Conservation (phyloP, 1,284 basidiomycete genomes). For the Sporisorium reilianum region DNA sequence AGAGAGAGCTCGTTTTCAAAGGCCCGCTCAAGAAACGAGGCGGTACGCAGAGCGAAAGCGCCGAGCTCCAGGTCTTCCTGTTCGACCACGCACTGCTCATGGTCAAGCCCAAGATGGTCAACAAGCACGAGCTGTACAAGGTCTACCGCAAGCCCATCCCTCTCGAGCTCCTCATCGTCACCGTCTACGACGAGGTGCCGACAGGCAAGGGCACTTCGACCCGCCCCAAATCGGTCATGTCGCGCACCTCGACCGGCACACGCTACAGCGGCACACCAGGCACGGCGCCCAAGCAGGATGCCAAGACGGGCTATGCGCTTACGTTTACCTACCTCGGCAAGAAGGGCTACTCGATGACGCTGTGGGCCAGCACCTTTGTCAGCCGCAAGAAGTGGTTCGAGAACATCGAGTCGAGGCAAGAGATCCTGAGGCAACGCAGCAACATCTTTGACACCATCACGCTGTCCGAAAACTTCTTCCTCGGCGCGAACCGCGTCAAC, state of each 20-base stretch:
- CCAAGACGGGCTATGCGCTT: conserved; percentile 89
- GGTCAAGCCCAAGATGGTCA: conserved; percentile 87
- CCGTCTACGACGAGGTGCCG: conserved; percentile 79
- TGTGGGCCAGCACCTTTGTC: conserved; percentile 90
- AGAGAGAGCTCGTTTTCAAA: conserved; percentile 91
- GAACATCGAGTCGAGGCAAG: conserved; percentile 88
- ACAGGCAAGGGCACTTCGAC: conserved; percentile 63
- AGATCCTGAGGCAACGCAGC: conserved; percentile 83
- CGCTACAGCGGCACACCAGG: conserved; percentile 64
- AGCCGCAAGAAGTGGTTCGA: conserved; percentile 95
- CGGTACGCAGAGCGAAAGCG: conserved; percentile 77
- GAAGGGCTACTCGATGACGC: conserved; percentile 89
- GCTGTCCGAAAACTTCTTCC: conserved; percentile 88
- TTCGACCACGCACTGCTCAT: conserved; percentile 97
- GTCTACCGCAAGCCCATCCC: conserved; percentile 98
- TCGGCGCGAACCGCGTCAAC: conserved; percentile 80
- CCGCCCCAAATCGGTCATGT: conserved; percentile 72
- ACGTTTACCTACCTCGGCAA: conserved; percentile 93
- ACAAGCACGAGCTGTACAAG: conserved; percentile 91
- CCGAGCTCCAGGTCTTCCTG: conserved; percentile 91
- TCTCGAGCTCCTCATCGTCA: conserved; percentile 88
- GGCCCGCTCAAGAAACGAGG: conserved; percentile 93
- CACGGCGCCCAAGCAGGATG: conserved; percentile 74
- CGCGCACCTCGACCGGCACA: conserved; percentile 70
- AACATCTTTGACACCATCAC: conserved; percentile 87